phyloP scores from a whole-genome alignment of 179 eudicot genomes.

The Silene noctiflora region DNA sequence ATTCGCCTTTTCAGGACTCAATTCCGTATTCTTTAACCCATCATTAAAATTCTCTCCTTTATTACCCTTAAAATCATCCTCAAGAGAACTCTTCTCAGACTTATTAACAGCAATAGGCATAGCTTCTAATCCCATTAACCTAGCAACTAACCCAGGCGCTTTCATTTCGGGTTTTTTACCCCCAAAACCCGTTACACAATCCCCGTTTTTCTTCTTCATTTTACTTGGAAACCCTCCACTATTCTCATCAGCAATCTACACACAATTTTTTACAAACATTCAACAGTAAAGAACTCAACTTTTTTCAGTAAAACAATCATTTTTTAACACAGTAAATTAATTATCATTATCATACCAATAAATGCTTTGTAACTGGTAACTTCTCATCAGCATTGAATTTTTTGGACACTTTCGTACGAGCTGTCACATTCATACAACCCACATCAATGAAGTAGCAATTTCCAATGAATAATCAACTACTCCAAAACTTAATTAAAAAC shows the following conservation, averaged over 20 bases:
- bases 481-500: neutral
- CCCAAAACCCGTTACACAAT: slow-evolving; percentile 23
- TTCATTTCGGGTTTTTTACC: slow-evolving; percentile 44
- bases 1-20: slow-evolving; percentile 40
- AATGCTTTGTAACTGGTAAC: slow-evolving; percentile 57
- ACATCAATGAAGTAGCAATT: neutral
- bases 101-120: slow-evolving; percentile 60
- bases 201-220: slow-evolving; percentile 49
- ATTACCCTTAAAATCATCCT: slow-evolving; percentile 23
- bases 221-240: slow-evolving; percentile 61
- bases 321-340: slow-evolving; percentile 11
- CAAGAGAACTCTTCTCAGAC: slow-evolving; percentile 26
- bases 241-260: slow-evolving; percentile 77
- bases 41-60: slow-evolving; percentile 25
- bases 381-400: slow-evolving; percentile 78
- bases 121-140: slow-evolving; percentile 93
- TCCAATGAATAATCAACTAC: neutral
- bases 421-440: slow-evolving; percentile 38
- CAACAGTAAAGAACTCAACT: neutral
- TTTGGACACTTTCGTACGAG: slow-evolving; percentile 59
- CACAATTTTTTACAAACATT: neutral
- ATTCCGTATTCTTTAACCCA: slow-evolving; percentile 24
- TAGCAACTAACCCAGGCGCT: slow-evolving; percentile 83
- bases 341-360: slow-evolving; percentile 39
- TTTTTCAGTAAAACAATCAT: neutral